Conservation (phyloP, 2,329 filamentous ascomycete species). For the Epichloe gansuensis region DNA sequence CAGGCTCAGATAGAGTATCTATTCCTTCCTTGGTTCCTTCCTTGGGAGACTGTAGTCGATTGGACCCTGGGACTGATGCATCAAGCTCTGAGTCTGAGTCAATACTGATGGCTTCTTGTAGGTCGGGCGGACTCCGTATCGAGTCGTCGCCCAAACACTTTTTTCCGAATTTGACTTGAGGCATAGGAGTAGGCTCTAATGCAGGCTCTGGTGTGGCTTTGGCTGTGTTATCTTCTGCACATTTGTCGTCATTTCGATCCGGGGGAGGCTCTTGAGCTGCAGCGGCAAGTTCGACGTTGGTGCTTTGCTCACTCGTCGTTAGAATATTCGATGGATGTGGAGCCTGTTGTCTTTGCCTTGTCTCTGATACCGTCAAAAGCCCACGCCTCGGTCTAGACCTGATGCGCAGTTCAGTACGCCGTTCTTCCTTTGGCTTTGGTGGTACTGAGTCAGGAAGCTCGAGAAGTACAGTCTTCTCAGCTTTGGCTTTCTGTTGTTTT, state of each 20-base stretch:
- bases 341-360: conserved; percentile 6
- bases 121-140: neutral
- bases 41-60: neutral
- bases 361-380: conserved; percentile 32
- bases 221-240: neutral
- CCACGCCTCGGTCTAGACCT: conserved; percentile 34
- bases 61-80: neutral
- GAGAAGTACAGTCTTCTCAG: neutral
- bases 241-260: neutral
- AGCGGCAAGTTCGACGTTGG: neutral
- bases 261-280: neutral
- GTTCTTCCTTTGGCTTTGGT: conserved; percentile 10
- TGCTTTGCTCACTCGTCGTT: neutral
- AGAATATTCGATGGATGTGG: neutral
- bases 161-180: neutral
- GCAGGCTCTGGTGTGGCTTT: neutral
- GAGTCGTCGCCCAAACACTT: neutral
- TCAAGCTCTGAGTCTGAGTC: neutral
- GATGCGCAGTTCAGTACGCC: conserved; percentile 33
- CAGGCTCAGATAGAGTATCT: neutral
- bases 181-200: neutral
- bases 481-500: neutral
- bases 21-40: neutral
- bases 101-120: neutral
- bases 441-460: neutral